These are phyloP conservation scores for Arabidopsis arenosa DNA, from an alignment of 345 rosid genomes.

Conservation along the genomic window DNA sequence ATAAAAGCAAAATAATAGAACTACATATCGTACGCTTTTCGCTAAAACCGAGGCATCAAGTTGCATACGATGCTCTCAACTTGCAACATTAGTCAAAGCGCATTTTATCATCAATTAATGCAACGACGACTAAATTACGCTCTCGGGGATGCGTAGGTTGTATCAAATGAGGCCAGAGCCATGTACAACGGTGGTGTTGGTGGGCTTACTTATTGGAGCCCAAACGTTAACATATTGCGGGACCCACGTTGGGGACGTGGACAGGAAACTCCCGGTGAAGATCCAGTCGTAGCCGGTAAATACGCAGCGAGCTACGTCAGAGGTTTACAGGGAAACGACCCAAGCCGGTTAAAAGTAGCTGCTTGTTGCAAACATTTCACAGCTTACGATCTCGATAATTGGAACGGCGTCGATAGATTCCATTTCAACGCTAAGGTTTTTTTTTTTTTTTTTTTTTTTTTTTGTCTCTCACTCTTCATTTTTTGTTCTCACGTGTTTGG, in stretches of 20 bases:
- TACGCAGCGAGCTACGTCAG: conserved; percentile 80
- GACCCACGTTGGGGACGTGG: conserved; percentile 97
- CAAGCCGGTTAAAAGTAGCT: conserved; percentile 71
- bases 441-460: neutral
- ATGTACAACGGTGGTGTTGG: conserved; percentile 72
- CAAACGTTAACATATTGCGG: conserved; percentile 74
- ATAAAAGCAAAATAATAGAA: neutral
- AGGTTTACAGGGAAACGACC: conserved; percentile 73
- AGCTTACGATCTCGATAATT: conserved; percentile 85
- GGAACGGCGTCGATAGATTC: conserved; percentile 83
- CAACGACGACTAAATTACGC: conserved; percentile 9
- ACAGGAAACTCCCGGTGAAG: conserved; percentile 96
- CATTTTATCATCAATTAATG: conserved; percentile 17
- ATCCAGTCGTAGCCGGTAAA: conserved; percentile 69
- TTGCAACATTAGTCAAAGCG: conserved; percentile 29
- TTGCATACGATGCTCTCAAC: conserved; percentile 32
- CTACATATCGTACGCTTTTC: conserved; percentile 10
- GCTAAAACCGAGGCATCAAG: conserved; percentile 36
- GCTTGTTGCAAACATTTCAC: conserved; percentile 92
- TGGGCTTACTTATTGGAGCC: conserved; percentile 86
- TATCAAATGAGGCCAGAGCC: conserved; percentile 79
- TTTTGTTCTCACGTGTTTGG: conserved; percentile 32
- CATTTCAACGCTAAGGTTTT: conserved; percentile 79
- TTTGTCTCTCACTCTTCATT: neutral
- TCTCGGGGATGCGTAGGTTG: conserved; percentile 51